These are phyloP conservation scores for Oryza meridionalis DNA, from an alignment of 176 grass and related monocot species.

Conservation along the genomic window DNA sequence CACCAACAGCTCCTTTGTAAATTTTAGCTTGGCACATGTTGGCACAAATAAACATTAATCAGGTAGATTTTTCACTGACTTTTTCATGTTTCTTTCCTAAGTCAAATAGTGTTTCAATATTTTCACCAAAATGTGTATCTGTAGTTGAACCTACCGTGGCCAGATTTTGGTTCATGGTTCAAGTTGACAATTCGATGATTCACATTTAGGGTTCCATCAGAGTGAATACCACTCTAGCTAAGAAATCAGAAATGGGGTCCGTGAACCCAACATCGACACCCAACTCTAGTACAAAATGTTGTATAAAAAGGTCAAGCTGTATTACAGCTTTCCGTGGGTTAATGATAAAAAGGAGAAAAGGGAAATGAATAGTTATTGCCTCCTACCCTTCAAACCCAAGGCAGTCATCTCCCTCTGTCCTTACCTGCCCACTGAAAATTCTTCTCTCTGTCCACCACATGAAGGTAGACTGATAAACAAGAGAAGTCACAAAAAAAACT, in stretches of 20 bases:
- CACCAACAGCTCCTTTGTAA: background rate
- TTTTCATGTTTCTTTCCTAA: background rate
- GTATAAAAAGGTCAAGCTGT: background rate
- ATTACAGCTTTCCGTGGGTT: background rate
- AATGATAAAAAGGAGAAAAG: background rate
- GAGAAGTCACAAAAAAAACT: background rate
- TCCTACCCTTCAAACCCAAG: background rate
- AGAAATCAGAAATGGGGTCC: background rate
- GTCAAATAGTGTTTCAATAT: background rate
- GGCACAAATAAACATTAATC: conserved; percentile 1
- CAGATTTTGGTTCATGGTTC: background rate
- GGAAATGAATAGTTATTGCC: background rate
- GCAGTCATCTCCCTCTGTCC: background rate
- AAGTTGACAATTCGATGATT: no score
- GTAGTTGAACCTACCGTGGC: background rate
- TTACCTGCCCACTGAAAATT: background rate
- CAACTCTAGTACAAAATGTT: background rate
- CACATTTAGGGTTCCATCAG: no score
- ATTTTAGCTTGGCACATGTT: background rate
- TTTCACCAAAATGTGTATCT: background rate
- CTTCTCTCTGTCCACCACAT: background rate
- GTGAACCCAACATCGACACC: background rate
- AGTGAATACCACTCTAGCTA: background rate
- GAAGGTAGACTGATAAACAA: background rate
- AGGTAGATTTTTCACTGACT: background rate